These are phyloP conservation scores for Planoprotostelium fungivorum DNA, from an alignment of 78 protist genomes.

Conservation along the genomic window DNA sequence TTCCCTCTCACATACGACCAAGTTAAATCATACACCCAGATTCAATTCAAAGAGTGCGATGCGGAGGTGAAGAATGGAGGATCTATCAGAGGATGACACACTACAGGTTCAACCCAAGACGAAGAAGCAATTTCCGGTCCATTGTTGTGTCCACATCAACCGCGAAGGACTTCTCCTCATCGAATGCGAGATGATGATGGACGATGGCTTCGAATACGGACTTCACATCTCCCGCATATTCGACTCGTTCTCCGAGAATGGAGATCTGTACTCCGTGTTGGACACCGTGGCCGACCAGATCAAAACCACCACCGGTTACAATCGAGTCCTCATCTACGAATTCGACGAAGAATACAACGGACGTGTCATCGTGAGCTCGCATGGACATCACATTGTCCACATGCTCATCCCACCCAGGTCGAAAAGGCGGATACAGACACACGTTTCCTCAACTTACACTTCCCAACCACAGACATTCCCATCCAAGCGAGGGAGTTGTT, in stretches of 20 bases:
- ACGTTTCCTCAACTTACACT: background rate
- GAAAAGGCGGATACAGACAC: background rate
- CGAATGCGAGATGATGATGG: background rate
- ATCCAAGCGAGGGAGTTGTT: background rate
- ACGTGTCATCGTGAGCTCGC: background rate
- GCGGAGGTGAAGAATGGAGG: background rate
- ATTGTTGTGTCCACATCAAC: background rate
- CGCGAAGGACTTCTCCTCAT: background rate
- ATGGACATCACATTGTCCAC: background rate
- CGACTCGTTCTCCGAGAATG: background rate
- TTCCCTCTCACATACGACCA: background rate
- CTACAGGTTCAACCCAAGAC: background rate
- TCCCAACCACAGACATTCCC: background rate
- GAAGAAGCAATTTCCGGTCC: too few relatives aligned
- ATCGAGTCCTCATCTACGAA: background rate
- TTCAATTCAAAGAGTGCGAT: background rate
- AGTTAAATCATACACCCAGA: background rate
- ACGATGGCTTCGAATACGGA: background rate
- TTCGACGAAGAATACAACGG: background rate
- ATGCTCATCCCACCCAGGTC: too few relatives aligned
- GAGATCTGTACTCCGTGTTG: background rate
- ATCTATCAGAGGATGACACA: background rate
- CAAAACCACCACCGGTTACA: background rate
- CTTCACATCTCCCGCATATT: background rate
- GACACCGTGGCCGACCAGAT: background rate